A percentile compares a stretch with the other conserved stretches of the same genome.
These are phyloP conservation scores for Neopestalotiopsis clavispora DNA, from an alignment of 2,329 filamentous ascomycete species.

Conservation along the genomic window DNA sequence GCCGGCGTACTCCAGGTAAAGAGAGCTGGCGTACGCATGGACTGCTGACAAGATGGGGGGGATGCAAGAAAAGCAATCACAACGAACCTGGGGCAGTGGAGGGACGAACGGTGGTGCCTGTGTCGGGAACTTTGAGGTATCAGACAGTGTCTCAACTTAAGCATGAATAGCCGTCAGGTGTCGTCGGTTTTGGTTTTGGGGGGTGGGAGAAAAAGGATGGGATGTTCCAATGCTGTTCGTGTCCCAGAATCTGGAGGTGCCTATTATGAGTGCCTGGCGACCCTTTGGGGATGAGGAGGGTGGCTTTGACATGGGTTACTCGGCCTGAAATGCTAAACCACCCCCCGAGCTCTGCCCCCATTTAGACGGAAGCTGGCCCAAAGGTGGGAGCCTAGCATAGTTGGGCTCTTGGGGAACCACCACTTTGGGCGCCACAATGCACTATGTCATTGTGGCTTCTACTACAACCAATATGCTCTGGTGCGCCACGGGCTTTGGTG, in stretches of 20 bases:
- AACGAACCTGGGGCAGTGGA: neutral
- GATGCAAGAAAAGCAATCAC: neutral
- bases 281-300: slow-evolving; percentile 2
- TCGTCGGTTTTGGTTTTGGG: neutral
- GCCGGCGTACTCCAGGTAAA: slow-evolving; percentile 6
- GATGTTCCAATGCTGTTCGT: neutral
- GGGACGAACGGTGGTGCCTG: neutral
- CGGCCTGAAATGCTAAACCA: slow-evolving; percentile 5
- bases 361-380: neutral
- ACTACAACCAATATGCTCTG: neutral
- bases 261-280: neutral
- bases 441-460: neutral
- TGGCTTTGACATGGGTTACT: slow-evolving; percentile 4
- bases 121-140: slow-evolving; percentile 1
- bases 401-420: neutral
- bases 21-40: slow-evolving; percentile 2
- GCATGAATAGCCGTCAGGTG: slow-evolving; percentile 8
- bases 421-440: neutral
- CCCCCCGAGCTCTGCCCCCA: slow-evolving; percentile 1
- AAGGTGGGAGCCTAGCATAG: neutral
- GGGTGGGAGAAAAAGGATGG: neutral
- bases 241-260: slow-evolving; percentile 6
- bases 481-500: neutral
- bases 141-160: slow-evolving; percentile 7
- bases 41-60: neutral